phyloP scores from a whole-genome alignment of 2,329 filamentous ascomycete species.

The Fusarium tanahbumbuense region DNA sequence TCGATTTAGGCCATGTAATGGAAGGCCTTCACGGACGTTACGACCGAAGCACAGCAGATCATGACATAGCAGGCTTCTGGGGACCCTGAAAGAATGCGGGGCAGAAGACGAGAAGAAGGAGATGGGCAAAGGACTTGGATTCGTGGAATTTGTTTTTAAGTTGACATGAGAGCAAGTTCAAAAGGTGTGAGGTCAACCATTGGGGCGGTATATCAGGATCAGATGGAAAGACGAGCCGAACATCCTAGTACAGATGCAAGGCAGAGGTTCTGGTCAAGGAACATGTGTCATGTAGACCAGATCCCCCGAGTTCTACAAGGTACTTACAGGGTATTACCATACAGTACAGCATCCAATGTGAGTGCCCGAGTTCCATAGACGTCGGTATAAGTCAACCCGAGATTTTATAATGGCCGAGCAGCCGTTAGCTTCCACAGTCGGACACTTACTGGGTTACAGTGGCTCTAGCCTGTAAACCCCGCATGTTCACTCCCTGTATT shows the following conservation, averaged over 20 bases:
- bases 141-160: constrained; percentile 35
- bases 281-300: not conserved
- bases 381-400: constrained; percentile 16
- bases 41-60: constrained; percentile 19
- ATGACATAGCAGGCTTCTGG: constrained; percentile 29
- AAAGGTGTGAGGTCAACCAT: constrained; percentile 3
- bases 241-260: constrained; percentile 36
- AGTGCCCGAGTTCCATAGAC: not conserved
- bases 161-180: constrained; percentile 13
- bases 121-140: constrained; percentile 25
- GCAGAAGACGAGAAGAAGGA: constrained; percentile 19
- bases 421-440: not conserved
- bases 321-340: not conserved
- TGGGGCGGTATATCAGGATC: constrained; percentile 3
- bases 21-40: not conserved
- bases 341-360: not conserved
- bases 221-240: constrained; percentile 42
- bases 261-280: not conserved
- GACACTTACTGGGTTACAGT: constrained; percentile 2
- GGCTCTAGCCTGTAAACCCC: constrained; percentile 15
- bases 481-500: constrained; percentile 26
- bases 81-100: constrained; percentile 41
- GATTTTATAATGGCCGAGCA: not conserved
- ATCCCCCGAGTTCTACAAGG: not conserved
- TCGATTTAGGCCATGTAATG: not conserved